Evolutionary conservation across 129 eudicot genomes (phyloP), one percentile per base, ranked within the genome.

Genomic region (Logfia minima): DNA sequence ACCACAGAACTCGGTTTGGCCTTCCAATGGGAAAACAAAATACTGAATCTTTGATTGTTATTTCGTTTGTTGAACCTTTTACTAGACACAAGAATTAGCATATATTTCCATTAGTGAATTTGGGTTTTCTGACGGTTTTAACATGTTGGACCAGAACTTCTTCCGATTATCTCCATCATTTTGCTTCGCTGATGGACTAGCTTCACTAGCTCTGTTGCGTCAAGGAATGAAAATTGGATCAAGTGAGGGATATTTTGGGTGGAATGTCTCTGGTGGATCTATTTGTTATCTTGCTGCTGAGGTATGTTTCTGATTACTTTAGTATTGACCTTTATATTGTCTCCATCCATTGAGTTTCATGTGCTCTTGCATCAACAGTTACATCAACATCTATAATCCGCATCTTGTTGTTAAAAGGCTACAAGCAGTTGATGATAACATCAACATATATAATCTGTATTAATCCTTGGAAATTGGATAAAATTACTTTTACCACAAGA

Each of bases 171-270:
- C 97, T 48, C 98, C 98, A 22, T 96, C 96, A 77, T 94, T 94
- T 83, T 94, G 98, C 86, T 94, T 94, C 72, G 98, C 98, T 76
- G 98, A 94, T 91, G 98, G 98, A 66, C 86, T 94, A 62, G 96
- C 98, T 71, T 94, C 98, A 68, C 83, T 94, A 66, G 98, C 98
- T 64, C 86, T 94, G 81, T 39, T 94, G 67, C 93, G 96, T 5
- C 98, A 94, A 85, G 98, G 89, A 75, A 78, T 91, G 96, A 94
- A 94, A 82, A 84, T 75, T 81, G 94, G 91, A 82, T 84, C 90
- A 17, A 83, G 89, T 86, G 72, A 77, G 55, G 85, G 87, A 6
- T 87, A 83, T 84, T 84, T 94, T 76, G 93, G 87, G 80, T 94
- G 98, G 98, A 87, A 94, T 83, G 93, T 94, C 28, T 83, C 93